phyloP scores from a whole-genome alignment of 371 early-diverging fungal genomes.

The Coemansia sp. region DNA sequence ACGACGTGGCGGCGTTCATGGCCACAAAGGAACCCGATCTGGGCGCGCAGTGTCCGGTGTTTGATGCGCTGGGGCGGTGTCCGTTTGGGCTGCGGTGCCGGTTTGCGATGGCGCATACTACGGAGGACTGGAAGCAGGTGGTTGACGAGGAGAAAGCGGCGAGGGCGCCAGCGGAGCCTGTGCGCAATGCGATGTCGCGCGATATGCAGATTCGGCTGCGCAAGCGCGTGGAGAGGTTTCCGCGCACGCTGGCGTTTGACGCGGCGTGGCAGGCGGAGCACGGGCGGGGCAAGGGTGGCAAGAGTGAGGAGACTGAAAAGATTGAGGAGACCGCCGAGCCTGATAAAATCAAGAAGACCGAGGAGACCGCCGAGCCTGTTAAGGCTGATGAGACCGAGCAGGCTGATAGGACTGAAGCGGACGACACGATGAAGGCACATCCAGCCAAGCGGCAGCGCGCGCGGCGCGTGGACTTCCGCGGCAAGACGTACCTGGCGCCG shows the following conservation, averaged over 20 bases:
- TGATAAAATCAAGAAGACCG: too few relatives aligned
- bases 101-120: constrained; percentile 68
- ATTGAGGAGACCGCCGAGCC: too few relatives aligned
- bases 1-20: constrained; percentile 66
- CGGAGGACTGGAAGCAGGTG: constrained; percentile 41
- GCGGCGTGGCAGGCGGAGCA: constrained; percentile 10
- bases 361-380: too few relatives aligned
- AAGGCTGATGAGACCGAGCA: background rate
- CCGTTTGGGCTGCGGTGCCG: constrained; percentile 78
- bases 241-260: constrained; percentile 26
- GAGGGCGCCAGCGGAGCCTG: constrained; percentile 13
- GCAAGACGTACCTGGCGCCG: constrained; percentile 94
- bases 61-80: constrained; percentile 72
- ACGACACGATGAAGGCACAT: background rate
- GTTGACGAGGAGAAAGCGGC: constrained; percentile 51
- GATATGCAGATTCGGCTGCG: constrained; percentile 57
- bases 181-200: constrained; percentile 49
- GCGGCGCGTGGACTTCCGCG: constrained; percentile 67
- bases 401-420: background rate
- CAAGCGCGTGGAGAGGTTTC: constrained; percentile 47
- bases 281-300: background rate
- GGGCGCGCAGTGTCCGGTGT: constrained; percentile 70
- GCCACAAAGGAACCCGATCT: constrained; percentile 69
- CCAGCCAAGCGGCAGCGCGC: constrained; percentile 45
- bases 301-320: too few relatives aligned